Evolutionary conservation across 2,329 filamentous ascomycete species (phyloP).

Genomic region (Fonsecaea monophora): DNA sequence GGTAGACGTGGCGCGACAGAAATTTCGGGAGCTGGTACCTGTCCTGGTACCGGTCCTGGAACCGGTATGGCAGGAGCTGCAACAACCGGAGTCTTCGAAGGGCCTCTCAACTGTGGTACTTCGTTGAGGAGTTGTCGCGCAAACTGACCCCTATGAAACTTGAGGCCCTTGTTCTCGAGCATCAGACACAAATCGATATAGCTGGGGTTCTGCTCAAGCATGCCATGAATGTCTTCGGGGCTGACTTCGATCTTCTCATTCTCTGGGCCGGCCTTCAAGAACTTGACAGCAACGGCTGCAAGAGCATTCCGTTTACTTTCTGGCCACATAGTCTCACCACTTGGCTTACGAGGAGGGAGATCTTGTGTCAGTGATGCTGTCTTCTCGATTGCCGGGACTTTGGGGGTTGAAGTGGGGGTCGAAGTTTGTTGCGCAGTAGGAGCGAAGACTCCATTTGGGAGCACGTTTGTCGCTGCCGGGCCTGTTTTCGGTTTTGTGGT

Average conservation of each 20-base stretch:
- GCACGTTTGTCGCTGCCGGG: too few relatives aligned
- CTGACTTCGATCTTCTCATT: slow-evolving; percentile 52
- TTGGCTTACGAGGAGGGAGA: slow-evolving; percentile 11
- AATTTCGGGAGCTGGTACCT: neutral
- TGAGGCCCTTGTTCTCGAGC: slow-evolving; percentile 58
- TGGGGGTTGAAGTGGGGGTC: neutral
- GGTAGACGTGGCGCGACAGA: neutral
- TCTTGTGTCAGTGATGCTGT: slow-evolving; percentile 18
- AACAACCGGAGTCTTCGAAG: slow-evolving; percentile 4
- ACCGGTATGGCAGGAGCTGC: neutral
- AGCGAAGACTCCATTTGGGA: too few relatives aligned
- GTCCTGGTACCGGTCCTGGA: neutral
- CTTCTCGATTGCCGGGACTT: neutral
- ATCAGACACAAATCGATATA: slow-evolving; percentile 63
- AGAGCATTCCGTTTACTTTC: slow-evolving; percentile 55
- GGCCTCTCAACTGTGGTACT: slow-evolving; percentile 41
- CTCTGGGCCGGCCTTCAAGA: slow-evolving; percentile 51
- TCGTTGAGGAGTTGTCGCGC: slow-evolving; percentile 56
- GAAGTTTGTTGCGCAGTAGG: neutral
- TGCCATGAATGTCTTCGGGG: slow-evolving; percentile 50
- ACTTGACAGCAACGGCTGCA: slow-evolving; percentile 58
- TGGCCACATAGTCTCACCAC: slow-evolving; percentile 57
- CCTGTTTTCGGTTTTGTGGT: neutral
- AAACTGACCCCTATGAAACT: slow-evolving; percentile 60
- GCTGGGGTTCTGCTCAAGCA: slow-evolving; percentile 61